Evolutionary conservation across 78 protist species (phyloP), one percentile per base, ranked within the genome.

Genomic region (Polysphondylium violaceum): DNA sequence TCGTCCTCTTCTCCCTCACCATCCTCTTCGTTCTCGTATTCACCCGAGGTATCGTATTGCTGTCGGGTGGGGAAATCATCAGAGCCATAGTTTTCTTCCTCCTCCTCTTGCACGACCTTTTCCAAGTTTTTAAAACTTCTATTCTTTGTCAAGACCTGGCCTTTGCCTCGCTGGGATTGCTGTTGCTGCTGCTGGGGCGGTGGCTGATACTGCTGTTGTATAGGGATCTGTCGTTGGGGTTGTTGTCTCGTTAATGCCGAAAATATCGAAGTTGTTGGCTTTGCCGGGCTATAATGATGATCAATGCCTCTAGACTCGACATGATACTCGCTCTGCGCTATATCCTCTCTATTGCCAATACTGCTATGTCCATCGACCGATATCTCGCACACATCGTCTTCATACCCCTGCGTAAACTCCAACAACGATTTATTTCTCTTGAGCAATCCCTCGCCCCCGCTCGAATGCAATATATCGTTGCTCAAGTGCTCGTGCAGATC

Each of bases 351-450:
- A 31, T 14, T 40, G 14, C 33, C n/a, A 23, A 16, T 47, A 3
- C 38, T 19, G n/a, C 29, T 47, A 27, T 41, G 41, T 29, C 63
- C 87, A 3, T 60, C 63, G 17, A 23, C 19, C 16, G 83, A 74
- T 38, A 81, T 81, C 40, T 81, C 89, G 29, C 64, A 31, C 27
- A 33, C 89, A 29, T 68, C 69, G 29, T 63, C 67, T 9, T 68
- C 53, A 68, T 81, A 81, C 12, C 89, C 89, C 75, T 65, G 74
- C 23, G 89, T 81, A 27, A 81, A 60, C 17, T 81, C 89, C 2
- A 81, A 31, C 68, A 33, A 44, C 4, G 77, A 67, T 41, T 55
- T 64, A 2, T 65, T 81, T 44, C 89, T 47, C 29, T 29, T 64
- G 40, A 65, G n/a, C n/a, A n/a, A n/a, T n/a, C n/a, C n/a, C n/a